phyloP scores from a whole-genome alignment of 2,329 filamentous ascomycete genomes.

The Dactylellina leptospora region DNA sequence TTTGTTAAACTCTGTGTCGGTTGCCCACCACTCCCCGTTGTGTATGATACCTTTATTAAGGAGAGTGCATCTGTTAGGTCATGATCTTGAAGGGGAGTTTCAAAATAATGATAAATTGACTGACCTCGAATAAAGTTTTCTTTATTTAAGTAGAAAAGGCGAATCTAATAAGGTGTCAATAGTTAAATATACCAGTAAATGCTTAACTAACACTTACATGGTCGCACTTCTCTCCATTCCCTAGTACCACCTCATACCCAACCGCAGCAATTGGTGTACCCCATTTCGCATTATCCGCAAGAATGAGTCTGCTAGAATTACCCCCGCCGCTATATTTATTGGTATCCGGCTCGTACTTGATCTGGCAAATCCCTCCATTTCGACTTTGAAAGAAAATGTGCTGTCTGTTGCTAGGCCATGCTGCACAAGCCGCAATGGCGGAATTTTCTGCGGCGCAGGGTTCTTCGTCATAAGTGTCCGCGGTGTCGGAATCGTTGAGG shows the following conservation, averaged over 20 bases:
- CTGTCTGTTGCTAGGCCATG: slow-evolving; percentile 4
- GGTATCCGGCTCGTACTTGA: neutral
- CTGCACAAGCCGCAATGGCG: slow-evolving; percentile 6
- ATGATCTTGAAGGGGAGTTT: neutral
- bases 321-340: slow-evolving; percentile 1
- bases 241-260: slow-evolving; percentile 7
- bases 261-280: slow-evolving; percentile 2
- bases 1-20: slow-evolving; percentile 3
- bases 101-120: neutral
- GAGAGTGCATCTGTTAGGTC: too few species aligned
- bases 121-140: slow-evolving; percentile 8
- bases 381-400: slow-evolving; percentile 14
- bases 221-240: neutral
- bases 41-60: slow-evolving; percentile 4
- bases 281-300: slow-evolving; percentile 11
- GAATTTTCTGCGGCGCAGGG: neutral
- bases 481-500: neutral
- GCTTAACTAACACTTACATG: neutral
- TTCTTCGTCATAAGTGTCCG: neutral
- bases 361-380: slow-evolving; percentile 1
- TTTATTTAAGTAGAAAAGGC: slow-evolving; percentile 9
- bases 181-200: neutral
- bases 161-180: neutral
- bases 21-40: slow-evolving; percentile 1
- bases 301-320: slow-evolving; percentile 1